Conservation (phyloP, 805 yeast species). For the Sporopachydermia lactativora region DNA sequence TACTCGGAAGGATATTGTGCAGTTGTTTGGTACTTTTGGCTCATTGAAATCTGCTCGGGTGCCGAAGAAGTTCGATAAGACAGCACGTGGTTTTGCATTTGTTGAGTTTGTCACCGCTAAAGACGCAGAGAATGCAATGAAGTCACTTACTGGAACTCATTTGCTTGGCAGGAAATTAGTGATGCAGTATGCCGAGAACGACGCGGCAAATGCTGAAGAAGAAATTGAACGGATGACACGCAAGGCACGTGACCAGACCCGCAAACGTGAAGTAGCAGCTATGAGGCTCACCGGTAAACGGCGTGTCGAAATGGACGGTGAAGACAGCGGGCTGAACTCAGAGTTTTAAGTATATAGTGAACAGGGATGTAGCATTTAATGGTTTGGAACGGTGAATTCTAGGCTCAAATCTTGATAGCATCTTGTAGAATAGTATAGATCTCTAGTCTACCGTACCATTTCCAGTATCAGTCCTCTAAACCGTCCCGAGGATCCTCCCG, state of each 20-base stretch:
- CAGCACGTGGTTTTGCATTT: conserved; percentile 96
- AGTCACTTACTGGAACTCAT: conserved; percentile 89
- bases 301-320: conserved; percentile 49
- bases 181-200: conserved; percentile 82
- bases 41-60: conserved; percentile 88
- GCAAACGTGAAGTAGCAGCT: conserved; percentile 61
- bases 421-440: too few relatives aligned
- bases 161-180: conserved; percentile 89
- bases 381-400: too few relatives aligned
- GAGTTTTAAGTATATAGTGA: too few relatives aligned
- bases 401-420: too few relatives aligned
- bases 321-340: too few relatives aligned
- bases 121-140: conserved; percentile 92
- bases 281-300: conserved; percentile 62
- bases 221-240: conserved; percentile 85
- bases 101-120: conserved; percentile 73
- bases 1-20: conserved; percentile 81
- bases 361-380: too few relatives aligned
- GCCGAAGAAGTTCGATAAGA: conserved; percentile 89
- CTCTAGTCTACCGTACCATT: too few relatives aligned
- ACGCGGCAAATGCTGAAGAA: conserved; percentile 71
- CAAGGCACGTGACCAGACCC: conserved; percentile 71
- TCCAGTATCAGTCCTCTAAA: too few relatives aligned
- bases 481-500: too few relatives aligned
- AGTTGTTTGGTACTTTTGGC: conserved; percentile 88